A percentile compares a stretch with the other conserved stretches of the same genome.
Conservation (phyloP, 148 eudicot species). For the Fallopia convolvulus region DNA sequence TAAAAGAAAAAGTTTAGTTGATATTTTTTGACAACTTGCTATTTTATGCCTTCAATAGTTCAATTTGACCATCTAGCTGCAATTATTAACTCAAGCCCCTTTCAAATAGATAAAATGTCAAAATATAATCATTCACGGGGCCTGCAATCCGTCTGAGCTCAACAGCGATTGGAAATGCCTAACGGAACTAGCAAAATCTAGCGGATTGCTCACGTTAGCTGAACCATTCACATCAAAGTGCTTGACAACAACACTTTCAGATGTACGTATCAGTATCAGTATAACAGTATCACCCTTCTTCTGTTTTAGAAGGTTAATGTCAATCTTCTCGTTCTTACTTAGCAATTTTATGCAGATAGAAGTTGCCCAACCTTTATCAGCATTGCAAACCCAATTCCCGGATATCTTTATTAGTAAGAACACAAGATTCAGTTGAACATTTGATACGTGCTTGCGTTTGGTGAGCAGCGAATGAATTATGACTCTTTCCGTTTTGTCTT, state of each 20-base stretch:
- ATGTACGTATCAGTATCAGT: conserved; percentile 38
- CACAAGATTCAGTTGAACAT: not conserved
- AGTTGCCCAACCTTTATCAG: conserved; percentile 67
- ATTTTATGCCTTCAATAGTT: not conserved
- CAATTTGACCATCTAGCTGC: not conserved
- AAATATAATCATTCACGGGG: conserved; percentile 64
- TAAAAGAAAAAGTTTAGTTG: not conserved
- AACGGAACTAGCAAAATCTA: conserved; percentile 48
- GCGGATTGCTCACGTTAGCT: conserved; percentile 30
- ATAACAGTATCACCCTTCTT: not conserved
- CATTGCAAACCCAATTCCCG: conserved; percentile 55
- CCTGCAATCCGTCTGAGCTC: conserved; percentile 72
- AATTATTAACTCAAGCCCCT: conserved; percentile 11
- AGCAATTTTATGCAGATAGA: conserved; percentile 46
- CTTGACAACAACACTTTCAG: conserved; percentile 55
- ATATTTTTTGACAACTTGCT: not conserved
- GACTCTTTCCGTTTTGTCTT: not conserved
- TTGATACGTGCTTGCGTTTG: not conserved
- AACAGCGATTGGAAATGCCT: conserved; percentile 74
- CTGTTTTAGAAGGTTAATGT: not conserved
- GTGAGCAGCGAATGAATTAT: not conserved
- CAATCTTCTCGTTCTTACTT: not conserved
- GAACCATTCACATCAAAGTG: conserved; percentile 58
- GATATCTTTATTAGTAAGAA: conserved; percentile 71
- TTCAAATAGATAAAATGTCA: conserved; percentile 77